A percentile compares a stretch with the other conserved stretches of the same genome.
These are phyloP conservation scores for Sporobolomyces roseus DNA, from an alignment of 768 basidiomycete species.

Conservation along the genomic window DNA sequence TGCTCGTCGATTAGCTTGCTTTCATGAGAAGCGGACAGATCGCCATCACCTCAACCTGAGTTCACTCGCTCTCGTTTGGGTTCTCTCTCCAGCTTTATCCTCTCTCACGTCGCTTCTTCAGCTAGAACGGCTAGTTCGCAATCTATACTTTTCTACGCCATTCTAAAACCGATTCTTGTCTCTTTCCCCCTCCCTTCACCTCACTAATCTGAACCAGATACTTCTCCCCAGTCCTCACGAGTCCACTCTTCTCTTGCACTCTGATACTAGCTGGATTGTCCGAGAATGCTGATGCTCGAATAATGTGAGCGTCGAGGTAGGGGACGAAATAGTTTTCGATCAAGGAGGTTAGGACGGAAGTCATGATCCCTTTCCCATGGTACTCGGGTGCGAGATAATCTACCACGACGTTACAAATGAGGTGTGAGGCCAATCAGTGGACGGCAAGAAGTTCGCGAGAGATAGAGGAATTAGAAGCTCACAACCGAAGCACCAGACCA, in stretches of 20 bases:
- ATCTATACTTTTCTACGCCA: too few relatives aligned
- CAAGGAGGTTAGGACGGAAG: conserved; percentile 6
- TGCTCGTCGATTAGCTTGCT: too few relatives aligned
- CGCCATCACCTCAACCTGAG: too few relatives aligned
- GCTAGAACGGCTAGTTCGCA: too few relatives aligned
- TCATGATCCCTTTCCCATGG: conserved; percentile 18
- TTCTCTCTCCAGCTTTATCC: too few relatives aligned
- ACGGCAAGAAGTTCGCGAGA: not conserved
- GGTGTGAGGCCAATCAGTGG: too few relatives aligned
- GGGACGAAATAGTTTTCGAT: not conserved
- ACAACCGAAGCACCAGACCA: conserved; percentile 21
- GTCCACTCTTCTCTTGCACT: conserved; percentile 24
- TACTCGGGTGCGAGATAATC: conserved; percentile 9
- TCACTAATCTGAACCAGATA: not conserved
- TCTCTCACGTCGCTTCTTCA: too few relatives aligned
- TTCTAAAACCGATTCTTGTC: not conserved
- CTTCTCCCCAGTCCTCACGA: not conserved
- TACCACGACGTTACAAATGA: too few relatives aligned
- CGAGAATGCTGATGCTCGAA: conserved; percentile 13
- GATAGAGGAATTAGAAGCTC: not conserved
- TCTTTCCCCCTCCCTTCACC: conserved; percentile 13
- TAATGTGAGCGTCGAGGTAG: conserved; percentile 6
- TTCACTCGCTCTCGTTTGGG: too few relatives aligned
- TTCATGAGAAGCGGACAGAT: too few relatives aligned
- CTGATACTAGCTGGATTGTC: conserved; percentile 3